Evolutionary conservation across 1,139 yeast species (phyloP), one percentile per base, ranked within the genome.

Genomic region (Meyerozyma elateridarum): DNA sequence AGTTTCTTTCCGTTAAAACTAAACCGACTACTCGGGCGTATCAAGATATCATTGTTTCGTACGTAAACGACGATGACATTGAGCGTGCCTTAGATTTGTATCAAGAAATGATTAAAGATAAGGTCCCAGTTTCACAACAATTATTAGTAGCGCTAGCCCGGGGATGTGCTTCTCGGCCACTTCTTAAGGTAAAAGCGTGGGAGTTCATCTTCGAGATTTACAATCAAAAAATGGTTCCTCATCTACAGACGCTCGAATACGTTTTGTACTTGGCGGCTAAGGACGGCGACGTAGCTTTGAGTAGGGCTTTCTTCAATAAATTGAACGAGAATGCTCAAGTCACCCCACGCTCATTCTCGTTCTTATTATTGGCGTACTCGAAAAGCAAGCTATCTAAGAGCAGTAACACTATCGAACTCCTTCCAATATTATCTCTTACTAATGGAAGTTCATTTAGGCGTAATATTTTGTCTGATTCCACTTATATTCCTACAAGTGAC

Each of bases 31-130:
- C 74, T 0, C 57, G 63, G 14, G 76, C 87, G 1, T 91, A 87
- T 54, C 79, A 80, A 38, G 74, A 83, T 11, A 73, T 88, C 59
- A 72, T 89, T 15, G 68, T 77, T 6, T 67, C 87, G 2, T 77
- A 85, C 38, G 73, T 79, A 4, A 72, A 73, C 41, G 69, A 74
- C 36, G 64, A 73, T 36, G 73, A 84, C 35, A 62, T 83, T 9
- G 91, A 87, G 40, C 76, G 72, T 41, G 94, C 87, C 0, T 54
- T 88, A 20, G 94, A 85, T 49, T 62, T 89, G 11, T 83, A 76
- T 48, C 73, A 76, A 15, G 96, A 88, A 48, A 73, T 89, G 84
- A 41, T 64, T 3, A 44, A 39, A 1, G 50, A 53, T 1, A 42
- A 46, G 12, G 40, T 62, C 3, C 56, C 52, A 2, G 26, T 56